These are phyloP conservation scores for Silybum marianum DNA, from an alignment of 129 eudicot genomes.

Conservation along the genomic window DNA sequence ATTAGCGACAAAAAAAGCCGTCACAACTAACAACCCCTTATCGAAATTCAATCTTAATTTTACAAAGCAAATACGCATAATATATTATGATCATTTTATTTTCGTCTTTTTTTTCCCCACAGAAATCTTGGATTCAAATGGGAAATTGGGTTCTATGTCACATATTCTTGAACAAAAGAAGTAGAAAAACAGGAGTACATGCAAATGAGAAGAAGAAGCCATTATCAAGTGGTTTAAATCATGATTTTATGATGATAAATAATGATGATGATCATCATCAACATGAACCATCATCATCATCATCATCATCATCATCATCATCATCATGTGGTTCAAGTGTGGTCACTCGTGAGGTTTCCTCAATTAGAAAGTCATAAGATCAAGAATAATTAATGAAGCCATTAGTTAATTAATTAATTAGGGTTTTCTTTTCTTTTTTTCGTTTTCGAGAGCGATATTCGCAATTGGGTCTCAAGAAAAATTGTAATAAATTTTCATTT, in stretches of 20 bases:
- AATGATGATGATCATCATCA: slow-evolving; percentile 6
- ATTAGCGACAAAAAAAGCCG: not conserved
- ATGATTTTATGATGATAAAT: slow-evolving; percentile 12
- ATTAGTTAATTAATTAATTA: not conserved
- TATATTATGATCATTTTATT: not conserved
- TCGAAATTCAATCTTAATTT: not conserved
- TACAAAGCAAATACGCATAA: not conserved
- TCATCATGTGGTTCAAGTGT: slow-evolving; percentile 50
- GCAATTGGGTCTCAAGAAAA: not conserved
- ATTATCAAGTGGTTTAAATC: slow-evolving; percentile 31
- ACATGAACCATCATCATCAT: slow-evolving; percentile 24
- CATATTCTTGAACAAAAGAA: slow-evolving; percentile 52
- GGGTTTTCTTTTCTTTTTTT: not conserved
- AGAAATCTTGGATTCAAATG: slow-evolving; percentile 49
- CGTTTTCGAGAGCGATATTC: not conserved
- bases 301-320: slow-evolving; percentile 34
- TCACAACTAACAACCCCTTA: not conserved
- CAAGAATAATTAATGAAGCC: slow-evolving; percentile 23
- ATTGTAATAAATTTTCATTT: not conserved
- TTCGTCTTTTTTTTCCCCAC: slow-evolving; percentile 2
- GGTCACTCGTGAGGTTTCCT: slow-evolving; percentile 42
- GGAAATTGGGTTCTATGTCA: slow-evolving; percentile 82
- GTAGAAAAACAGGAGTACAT: slow-evolving; percentile 22
- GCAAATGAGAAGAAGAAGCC: slow-evolving; percentile 26
- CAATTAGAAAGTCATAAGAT: slow-evolving; percentile 32